Base-by-base conservation (phyloP, 1,284 basidiomycete species). In the Rhizoctonia solani region DNA sequence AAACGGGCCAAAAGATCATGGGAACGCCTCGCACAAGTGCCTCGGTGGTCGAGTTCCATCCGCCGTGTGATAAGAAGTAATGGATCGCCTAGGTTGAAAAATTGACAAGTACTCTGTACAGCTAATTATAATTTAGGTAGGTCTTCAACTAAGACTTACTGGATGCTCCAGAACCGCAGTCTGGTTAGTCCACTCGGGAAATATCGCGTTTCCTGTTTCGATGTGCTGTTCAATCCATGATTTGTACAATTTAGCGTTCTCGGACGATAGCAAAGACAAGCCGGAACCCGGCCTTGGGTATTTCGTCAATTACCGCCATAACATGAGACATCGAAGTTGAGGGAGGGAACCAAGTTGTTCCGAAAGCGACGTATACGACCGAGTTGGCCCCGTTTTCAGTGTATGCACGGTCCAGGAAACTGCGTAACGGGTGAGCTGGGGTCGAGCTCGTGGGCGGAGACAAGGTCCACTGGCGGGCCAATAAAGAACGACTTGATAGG, bases 1-100 rank as follows among this genome's bases (percentile, higher is more conserved):
- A 41, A 32, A 59, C 25, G 1, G 55, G 55, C 55, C 55, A 59
- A 30, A 59, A 59, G 19, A 59, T 47, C 27, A 59, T 59, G 6
- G 55, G 55, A 16, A 59, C 55, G 11, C 41, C 42, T n/a, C 55
- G 42, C 27, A 59, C 55, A 34, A 59, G 5, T 27, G 42, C 8
- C 23, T 56, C 55, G 16, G 29, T 32, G 41, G 39, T 47, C 13
- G 55, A 46, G n/a, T 59, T 59, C 42, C 55, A 59, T 23, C 55
- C 55, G 4, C 55, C 55, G 19, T 59, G 55, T 4, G 55, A 46
- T 19, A 59, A 6, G 29, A 59, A 29, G 16, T 59, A 59, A 27
- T 47, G 44, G 21, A 47, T 13, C 44, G 44, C 29, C 23, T n/a
- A 27, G 11, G 11, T 21, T 14, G 21, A 16, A 1, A 30, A n/a